Evolutionary conservation across 2,329 filamentous ascomycete genomes (phyloP), one percentile per base, ranked within the genome.

Genomic region (Stagonosporopsis tanaceti): DNA sequence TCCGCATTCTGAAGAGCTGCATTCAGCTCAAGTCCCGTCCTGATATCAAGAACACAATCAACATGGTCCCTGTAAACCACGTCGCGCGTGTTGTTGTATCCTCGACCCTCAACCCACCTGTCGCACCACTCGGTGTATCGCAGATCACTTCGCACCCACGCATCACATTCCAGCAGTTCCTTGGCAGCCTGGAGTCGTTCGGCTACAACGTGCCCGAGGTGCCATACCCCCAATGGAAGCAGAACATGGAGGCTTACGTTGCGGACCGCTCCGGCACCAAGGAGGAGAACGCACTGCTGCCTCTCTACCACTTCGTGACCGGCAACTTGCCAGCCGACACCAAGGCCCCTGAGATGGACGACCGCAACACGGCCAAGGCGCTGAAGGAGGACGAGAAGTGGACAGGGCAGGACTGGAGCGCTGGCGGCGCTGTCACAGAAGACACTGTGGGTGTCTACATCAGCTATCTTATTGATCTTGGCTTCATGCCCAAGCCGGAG

Each of bases 1-100:
- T 97, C 63, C 87, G 94, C 37, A 86, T 97, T 78, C 79, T 89
- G 54, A 97, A 97, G 79, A 93, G 92, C 55, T 96, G 92, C 69
- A 81, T 96, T 47, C 93, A 98, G 76, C 82, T 97, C 2, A 80
- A 80, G 2, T 82, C 83, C 2, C 84, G 92, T 0, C 94, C 93
- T 1, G 84, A 85, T 64, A 96, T 97, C 65, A 78, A 82, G 73
- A 98, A 97, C 80, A 91, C 92, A 0, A 87, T 97, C 76, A 98
- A 97, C 79, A 87, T 89, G 75, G 90, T 97, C 0, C 93, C 94
- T 0, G 93, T 97, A 25, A 87, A 87, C 61, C 92, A 96, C 64
- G 93, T 97, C 34, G 86, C 89, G 1, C 84, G 86, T n/a, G 85
- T 96, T 7, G 89, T 96, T 25, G 87, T 92, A 17, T 91, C 93